Evolutionary conservation across 805 yeast species (phyloP).

Genomic region (Candida odintsovae): DNA sequence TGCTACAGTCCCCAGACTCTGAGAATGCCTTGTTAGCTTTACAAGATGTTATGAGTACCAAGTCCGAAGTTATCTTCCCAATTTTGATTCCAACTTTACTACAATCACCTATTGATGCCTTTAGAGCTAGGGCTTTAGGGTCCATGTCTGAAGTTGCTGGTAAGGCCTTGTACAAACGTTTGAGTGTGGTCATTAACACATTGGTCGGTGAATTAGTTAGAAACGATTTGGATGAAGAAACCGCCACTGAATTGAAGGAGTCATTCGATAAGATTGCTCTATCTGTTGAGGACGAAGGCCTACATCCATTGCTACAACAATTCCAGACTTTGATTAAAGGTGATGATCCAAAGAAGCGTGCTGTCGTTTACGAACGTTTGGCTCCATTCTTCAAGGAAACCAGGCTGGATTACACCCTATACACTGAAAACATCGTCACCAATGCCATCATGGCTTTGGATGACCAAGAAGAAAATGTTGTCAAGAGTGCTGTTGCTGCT

Average conservation of each 20-base stretch:
- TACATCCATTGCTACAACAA: constrained; percentile 81
- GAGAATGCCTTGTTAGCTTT: constrained; percentile 81
- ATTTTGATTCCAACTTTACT: constrained; percentile 81
- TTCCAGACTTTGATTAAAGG: constrained; percentile 68
- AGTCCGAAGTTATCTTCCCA: constrained; percentile 90
- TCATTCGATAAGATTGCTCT: constrained; percentile 67
- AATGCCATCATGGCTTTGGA: constrained; percentile 69
- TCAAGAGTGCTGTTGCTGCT: constrained; percentile 58
- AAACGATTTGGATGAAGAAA: constrained; percentile 32
- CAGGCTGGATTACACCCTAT: constrained; percentile 61
- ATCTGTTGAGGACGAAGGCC: constrained; percentile 72
- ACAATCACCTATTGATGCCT: constrained; percentile 71
- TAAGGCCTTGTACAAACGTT: constrained; percentile 63
- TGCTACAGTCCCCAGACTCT: constrained; percentile 57
- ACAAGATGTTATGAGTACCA: constrained; percentile 86
- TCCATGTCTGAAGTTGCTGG: constrained; percentile 91
- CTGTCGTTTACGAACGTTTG: constrained; percentile 58
- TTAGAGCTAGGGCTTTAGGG: constrained; percentile 84
- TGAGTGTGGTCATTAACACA: constrained; percentile 68
- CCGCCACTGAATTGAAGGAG: constrained; percentile 34
- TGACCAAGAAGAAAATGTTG: constrained; percentile 58
- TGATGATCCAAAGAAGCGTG: constrained; percentile 62
- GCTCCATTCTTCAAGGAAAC: constrained; percentile 67
- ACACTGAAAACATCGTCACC: constrained; percentile 68
- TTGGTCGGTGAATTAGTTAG: constrained; percentile 54